Conservation (phyloP, 495 filamentous ascomycete genomes). For the Podospora australis region DNA sequence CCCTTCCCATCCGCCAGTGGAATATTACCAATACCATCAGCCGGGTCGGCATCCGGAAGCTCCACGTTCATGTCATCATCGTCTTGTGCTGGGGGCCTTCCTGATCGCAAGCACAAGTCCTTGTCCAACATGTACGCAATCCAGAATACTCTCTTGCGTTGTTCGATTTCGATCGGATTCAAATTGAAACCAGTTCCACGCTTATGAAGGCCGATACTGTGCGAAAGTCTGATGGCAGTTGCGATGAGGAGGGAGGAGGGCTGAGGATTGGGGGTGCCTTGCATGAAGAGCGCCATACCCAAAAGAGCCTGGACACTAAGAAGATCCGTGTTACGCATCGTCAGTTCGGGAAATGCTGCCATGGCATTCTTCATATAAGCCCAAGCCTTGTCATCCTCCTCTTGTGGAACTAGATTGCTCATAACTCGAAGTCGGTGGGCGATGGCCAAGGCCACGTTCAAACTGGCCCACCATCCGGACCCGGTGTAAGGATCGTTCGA, state of each 20-base stretch:
- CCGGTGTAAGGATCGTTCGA: slow-evolving; percentile 88
- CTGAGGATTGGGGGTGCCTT: slow-evolving; percentile 95
- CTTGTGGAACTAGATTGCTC: slow-evolving; percentile 81
- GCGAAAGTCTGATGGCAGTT: slow-evolving; percentile 83
- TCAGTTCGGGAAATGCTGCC: slow-evolving; percentile 82
- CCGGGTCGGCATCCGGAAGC: slow-evolving; percentile 82
- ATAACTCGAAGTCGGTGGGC: slow-evolving; percentile 89
- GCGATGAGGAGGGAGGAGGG: slow-evolving; percentile 91
- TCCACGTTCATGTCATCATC: slow-evolving; percentile 99
- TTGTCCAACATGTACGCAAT: slow-evolving; percentile 95
- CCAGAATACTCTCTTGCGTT: slow-evolving; percentile 96
- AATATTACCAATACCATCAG: slow-evolving; percentile 89
- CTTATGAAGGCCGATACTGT: slow-evolving; percentile 94
- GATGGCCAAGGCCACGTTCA: slow-evolving; percentile 91
- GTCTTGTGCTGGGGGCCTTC: slow-evolving; percentile 88
- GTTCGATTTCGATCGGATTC: slow-evolving; percentile 85
- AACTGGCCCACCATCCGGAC: slow-evolving; percentile 95
- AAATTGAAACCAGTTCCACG: slow-evolving; percentile 84
- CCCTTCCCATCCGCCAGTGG: slow-evolving; percentile 83
- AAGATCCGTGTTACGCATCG: slow-evolving; percentile 92
- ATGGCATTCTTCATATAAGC: slow-evolving; percentile 94
- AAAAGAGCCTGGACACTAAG: slow-evolving; percentile 94
- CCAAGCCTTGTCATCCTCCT: slow-evolving; percentile 92
- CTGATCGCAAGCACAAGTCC: slow-evolving; percentile 88
- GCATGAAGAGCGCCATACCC: slow-evolving; percentile 92